A percentile compares a stretch with the other conserved stretches of the same genome.
Evolutionary conservation across 2,329 filamentous ascomycete species (phyloP).

Genomic region (Sporothrix variecibatus): DNA sequence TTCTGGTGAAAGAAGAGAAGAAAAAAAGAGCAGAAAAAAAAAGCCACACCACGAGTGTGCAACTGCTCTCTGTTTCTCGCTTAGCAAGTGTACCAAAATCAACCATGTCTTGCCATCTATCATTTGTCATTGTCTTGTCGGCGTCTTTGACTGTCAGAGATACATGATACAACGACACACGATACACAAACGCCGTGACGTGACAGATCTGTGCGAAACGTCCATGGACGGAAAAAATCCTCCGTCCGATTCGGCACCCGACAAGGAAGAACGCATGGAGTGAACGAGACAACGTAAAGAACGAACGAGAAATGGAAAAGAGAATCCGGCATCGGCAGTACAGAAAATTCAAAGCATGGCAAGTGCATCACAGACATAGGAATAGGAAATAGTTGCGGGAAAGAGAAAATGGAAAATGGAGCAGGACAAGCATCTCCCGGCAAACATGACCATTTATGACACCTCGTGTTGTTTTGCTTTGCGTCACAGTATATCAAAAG

Average conservation of each 20-base stretch:
- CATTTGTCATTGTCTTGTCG: not conserved
- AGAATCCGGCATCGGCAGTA: not conserved
- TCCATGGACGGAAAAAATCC: not conserved
- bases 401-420: not conserved
- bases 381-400: not conserved
- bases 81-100: not conserved
- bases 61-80: slow-evolving; percentile 5
- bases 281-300: not conserved
- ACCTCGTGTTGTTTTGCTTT: not conserved
- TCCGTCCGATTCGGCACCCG: not conserved
- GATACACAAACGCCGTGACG: not conserved
- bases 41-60: not conserved
- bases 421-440: slow-evolving; percentile 20
- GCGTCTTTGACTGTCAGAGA: not conserved
- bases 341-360: not conserved
- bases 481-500: not conserved
- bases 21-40: not conserved
- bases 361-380: not conserved
- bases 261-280: not conserved
- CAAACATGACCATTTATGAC: not conserved
- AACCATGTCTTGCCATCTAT: not conserved
- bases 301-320: not conserved
- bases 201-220: not conserved
- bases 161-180: not conserved
- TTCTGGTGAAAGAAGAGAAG: too few species aligned